Evolutionary conservation across 2,329 filamentous ascomycete genomes (phyloP).

Genomic region (Xylariaceae sp.): DNA sequence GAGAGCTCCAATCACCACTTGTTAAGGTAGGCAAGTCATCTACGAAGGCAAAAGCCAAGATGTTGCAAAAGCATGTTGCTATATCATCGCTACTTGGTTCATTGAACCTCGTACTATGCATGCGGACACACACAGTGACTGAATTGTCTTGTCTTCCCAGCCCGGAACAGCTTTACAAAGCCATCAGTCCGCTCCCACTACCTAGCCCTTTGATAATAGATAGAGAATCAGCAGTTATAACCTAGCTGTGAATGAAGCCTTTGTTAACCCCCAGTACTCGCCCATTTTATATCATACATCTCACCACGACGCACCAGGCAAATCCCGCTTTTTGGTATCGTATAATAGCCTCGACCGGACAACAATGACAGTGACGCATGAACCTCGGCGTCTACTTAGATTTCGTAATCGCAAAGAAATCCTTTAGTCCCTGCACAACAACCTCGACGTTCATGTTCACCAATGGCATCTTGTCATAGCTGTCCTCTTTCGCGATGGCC

Average conservation of each 20-base stretch:
- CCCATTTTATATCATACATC: not conserved
- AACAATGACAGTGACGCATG: not conserved
- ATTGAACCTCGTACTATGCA: not conserved
- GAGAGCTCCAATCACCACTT: no score
- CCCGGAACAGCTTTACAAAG: not conserved
- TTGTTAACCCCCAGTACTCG: not conserved
- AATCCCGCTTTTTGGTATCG: not conserved
- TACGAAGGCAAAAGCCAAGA: not conserved
- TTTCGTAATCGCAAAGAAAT: conserved; percentile 73
- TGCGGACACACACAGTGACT: not conserved
- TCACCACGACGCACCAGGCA: not conserved
- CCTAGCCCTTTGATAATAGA: no score
- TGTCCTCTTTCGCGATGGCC: conserved; percentile 81
- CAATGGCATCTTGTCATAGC: conserved; percentile 76
- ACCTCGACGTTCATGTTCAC: conserved; percentile 86
- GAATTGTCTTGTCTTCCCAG: not conserved
- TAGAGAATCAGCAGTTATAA: not conserved
- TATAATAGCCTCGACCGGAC: not conserved
- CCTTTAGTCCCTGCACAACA: conserved; percentile 70
- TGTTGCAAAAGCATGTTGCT: not conserved
- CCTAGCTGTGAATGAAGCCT: not conserved
- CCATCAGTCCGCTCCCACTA: not conserved
- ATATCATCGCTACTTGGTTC: not conserved
- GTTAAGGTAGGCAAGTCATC: not conserved
- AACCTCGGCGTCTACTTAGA: conserved; percentile 35